Conservation (phyloP, 2,329 filamentous ascomycete genomes). For the Ceratocystis variospora region DNA sequence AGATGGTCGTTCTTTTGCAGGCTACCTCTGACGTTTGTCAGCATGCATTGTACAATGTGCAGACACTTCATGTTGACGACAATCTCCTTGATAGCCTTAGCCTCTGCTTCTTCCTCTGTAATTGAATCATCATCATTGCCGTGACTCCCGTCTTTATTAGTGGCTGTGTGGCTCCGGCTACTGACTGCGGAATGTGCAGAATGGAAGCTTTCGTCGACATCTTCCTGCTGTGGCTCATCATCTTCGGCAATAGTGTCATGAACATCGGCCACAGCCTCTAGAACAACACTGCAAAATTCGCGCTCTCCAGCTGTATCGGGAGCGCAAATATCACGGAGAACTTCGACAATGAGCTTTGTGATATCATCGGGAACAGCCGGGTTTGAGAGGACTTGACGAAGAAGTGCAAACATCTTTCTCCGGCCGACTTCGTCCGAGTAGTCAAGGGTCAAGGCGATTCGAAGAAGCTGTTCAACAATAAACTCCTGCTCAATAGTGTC, state of each 20-base stretch:
- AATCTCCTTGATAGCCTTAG: constrained; percentile 76
- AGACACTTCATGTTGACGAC: constrained; percentile 98
- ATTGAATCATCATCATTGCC: constrained; percentile 22
- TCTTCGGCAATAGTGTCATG: constrained; percentile 83
- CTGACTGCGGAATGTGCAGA: constrained; percentile 80
- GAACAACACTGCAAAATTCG: constrained; percentile 71
- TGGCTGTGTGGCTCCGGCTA: constrained; percentile 37
- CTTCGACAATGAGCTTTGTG: constrained; percentile 74
- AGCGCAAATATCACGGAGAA: constrained; percentile 70
- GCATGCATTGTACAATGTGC: constrained; percentile 93
- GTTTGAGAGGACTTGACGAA: constrained; percentile 73
- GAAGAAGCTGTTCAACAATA: constrained; percentile 84
- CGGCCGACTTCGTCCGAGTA: constrained; percentile 96
- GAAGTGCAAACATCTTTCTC: constrained; percentile 85
- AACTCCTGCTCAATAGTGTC: constrained; percentile 87
- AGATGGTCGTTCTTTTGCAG: constrained; percentile 80
- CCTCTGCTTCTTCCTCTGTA: constrained; percentile 51
- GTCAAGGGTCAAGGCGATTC: constrained; percentile 82
- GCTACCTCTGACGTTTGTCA: constrained; percentile 79
- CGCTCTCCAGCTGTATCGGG: constrained; percentile 58
- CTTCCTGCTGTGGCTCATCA: constrained; percentile 33
- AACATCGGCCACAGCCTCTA: constrained; percentile 91
- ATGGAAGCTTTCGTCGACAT: constrained; percentile 66
- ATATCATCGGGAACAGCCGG: constrained; percentile 83
- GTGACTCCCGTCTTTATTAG: constrained; percentile 32